Evolutionary conservation across 805 yeast genomes (phyloP).

Genomic region (Priceomyces carsonii): DNA sequence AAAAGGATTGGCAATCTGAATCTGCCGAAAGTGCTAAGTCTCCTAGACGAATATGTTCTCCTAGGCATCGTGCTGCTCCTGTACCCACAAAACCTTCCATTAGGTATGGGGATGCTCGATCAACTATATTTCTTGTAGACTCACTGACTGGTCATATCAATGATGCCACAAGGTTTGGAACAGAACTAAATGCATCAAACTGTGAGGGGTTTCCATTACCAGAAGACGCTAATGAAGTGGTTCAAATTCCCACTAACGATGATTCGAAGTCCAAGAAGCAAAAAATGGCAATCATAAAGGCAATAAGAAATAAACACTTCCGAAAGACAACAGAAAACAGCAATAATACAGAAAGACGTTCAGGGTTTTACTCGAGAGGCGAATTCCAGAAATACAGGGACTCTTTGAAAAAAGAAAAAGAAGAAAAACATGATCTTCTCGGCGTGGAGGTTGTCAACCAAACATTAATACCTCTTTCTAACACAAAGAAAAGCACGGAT

Average conservation of each 20-base stretch:
- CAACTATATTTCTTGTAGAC: constrained; percentile 53
- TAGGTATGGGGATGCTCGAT: constrained; percentile 16
- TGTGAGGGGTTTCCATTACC: constrained; percentile 66
- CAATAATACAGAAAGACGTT: constrained; percentile 6
- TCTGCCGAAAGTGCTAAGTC: constrained; percentile 15
- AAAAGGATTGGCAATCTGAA: constrained; percentile 5
- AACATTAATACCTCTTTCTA: constrained; percentile 1
- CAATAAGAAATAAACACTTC: constrained; percentile 20
- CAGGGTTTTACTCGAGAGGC: constrained; percentile 32
- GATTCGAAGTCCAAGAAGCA: constrained; percentile 17
- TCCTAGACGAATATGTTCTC: constrained; percentile 47
- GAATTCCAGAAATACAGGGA: constrained; percentile 26
- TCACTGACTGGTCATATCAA: constrained; percentile 59
- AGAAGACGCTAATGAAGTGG: constrained; percentile 54
- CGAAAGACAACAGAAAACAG: background rate
- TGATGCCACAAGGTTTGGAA: constrained; percentile 70
- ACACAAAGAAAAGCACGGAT: background rate
- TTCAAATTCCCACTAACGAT: constrained; percentile 55
- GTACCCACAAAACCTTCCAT: constrained; percentile 34
- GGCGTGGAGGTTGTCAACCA: constrained; percentile 25
- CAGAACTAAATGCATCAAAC: constrained; percentile 64
- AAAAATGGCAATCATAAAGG: constrained; percentile 45
- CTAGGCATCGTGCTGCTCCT: constrained; percentile 26
- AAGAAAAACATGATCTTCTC: constrained; percentile 9
- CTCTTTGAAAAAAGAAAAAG: constrained; percentile 8